Evolutionary conservation across 257 asterid genomes (phyloP).

Genomic region (Nicotiana otophora): DNA sequence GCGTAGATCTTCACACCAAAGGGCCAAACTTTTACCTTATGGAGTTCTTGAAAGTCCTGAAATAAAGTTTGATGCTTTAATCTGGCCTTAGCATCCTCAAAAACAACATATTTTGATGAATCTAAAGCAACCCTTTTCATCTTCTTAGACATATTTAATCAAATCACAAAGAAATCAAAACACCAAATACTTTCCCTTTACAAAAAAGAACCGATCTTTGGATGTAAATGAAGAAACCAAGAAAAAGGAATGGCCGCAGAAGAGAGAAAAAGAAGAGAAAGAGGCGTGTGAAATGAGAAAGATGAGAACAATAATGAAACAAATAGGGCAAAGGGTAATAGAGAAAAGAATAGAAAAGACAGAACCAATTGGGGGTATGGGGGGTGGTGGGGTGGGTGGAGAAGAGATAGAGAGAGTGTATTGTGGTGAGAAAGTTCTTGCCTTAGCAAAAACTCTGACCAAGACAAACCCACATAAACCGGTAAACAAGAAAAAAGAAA

Average conservation of each 20-base stretch:
- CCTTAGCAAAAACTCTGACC: conserved; percentile 68
- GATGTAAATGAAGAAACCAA: conserved; percentile 28
- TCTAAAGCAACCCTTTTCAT: conserved; percentile 40
- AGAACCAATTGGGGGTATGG: conserved; percentile 8
- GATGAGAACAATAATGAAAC: conserved; percentile 12
- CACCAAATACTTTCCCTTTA: not conserved
- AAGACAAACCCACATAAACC: conserved; percentile 65
- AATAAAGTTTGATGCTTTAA: conserved; percentile 53
- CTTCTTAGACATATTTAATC: conserved; percentile 53
- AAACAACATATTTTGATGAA: conserved; percentile 23
- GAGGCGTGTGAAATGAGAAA: conserved; percentile 1
- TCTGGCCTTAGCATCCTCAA: conserved; percentile 41
- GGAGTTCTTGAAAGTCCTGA: conserved; percentile 67
- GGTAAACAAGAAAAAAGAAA: conserved; percentile 6
- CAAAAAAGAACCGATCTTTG: conserved; percentile 21
- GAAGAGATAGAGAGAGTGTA: conserved; percentile 16
- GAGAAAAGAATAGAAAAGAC: conserved; percentile 21
- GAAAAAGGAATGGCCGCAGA: conserved; percentile 21
- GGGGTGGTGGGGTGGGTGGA: conserved; percentile 2
- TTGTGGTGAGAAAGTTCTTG: conserved; percentile 51
- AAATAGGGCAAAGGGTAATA: conserved; percentile 20
- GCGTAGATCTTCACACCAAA: conserved; percentile 23
- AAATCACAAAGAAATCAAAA: conserved; percentile 33
- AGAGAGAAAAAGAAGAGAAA: conserved; percentile 7
- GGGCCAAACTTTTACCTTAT: conserved; percentile 37